Evolutionary conservation across 257 asterid genomes (phyloP).

Genomic region (Ehretia macrophylla): DNA sequence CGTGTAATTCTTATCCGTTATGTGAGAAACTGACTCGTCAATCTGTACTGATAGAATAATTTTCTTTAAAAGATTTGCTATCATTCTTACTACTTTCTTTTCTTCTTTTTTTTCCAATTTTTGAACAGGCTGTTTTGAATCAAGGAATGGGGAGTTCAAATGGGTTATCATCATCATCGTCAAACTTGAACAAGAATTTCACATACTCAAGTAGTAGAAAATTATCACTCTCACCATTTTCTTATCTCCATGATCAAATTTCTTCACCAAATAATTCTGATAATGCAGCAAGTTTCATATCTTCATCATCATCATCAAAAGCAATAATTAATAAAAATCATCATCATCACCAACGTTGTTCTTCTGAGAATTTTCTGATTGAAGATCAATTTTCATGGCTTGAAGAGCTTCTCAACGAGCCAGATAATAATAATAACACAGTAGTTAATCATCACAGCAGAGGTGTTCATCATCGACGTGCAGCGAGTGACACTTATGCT

Average conservation of each 20-base stretch:
- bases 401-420: constrained; percentile 69
- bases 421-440: constrained; percentile 22
- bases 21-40: too few relatives aligned
- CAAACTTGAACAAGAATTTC: constrained; percentile 10
- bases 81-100: neutral
- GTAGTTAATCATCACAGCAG: constrained; percentile 23
- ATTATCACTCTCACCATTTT: constrained; percentile 17
- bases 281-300: too few relatives aligned
- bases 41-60: too few relatives aligned
- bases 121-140: constrained; percentile 2
- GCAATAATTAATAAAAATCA: too few relatives aligned
- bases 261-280: constrained; percentile 20
- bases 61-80: too few relatives aligned
- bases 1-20: too few relatives aligned
- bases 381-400: constrained; percentile 85
- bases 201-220: constrained; percentile 11
- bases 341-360: constrained; percentile 51
- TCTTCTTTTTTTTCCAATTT: neutral
- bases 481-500: constrained; percentile 67
- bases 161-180: constrained; percentile 5
- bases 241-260: constrained; percentile 16
- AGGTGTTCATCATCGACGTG: constrained; percentile 50
- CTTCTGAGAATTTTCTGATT: constrained; percentile 50
- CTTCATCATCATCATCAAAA: too few relatives aligned
- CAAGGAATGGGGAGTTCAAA: constrained; percentile 19